A percentile compares a stretch with the other conserved stretches of the same genome.
Conservation (phyloP, 306 rosid species). For the Hylodesmum podocarpum region DNA sequence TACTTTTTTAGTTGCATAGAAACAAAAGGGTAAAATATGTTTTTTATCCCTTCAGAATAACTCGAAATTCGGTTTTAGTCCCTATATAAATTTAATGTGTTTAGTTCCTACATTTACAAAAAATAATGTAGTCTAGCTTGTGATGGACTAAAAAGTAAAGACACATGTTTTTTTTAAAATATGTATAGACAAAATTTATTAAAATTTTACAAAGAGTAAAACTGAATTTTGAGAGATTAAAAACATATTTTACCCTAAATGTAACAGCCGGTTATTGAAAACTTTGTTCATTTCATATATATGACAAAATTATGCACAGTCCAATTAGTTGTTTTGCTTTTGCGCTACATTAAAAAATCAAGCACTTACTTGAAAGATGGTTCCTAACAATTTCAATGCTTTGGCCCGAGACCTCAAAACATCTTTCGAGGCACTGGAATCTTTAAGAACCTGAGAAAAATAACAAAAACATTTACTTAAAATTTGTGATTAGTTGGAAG, state of each 20-base stretch:
- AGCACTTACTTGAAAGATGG: conserved; percentile 77
- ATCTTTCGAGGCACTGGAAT: conserved; percentile 71
- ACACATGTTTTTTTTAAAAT: too few relatives aligned
- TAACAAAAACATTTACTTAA: conserved; percentile 5
- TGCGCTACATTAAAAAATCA: conserved; percentile 22
- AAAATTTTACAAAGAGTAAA: too few relatives aligned
- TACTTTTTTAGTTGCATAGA: conserved; percentile 11
- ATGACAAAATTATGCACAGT: neutral
- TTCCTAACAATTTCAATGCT: conserved; percentile 74
- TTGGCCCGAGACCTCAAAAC: conserved; percentile 63
- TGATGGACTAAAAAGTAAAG: too few relatives aligned
- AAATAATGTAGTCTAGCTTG: too few relatives aligned
- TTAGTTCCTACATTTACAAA: too few relatives aligned
- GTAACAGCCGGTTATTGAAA: neutral
- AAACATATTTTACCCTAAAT: conserved; percentile 15
- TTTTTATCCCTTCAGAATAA: too few relatives aligned
- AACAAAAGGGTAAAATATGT: neutral
- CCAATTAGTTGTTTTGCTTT: neutral
- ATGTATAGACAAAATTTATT: too few relatives aligned
- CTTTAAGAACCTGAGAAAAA: conserved; percentile 72
- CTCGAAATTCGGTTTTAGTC: too few relatives aligned
- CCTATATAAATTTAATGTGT: too few relatives aligned
- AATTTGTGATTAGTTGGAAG: neutral
- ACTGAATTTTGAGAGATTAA: too few relatives aligned
- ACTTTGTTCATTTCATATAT: neutral